Evolutionary conservation across 768 basidiomycete genomes (phyloP), one percentile per base, ranked within the genome.

Genomic region (Calocybe indica): DNA sequence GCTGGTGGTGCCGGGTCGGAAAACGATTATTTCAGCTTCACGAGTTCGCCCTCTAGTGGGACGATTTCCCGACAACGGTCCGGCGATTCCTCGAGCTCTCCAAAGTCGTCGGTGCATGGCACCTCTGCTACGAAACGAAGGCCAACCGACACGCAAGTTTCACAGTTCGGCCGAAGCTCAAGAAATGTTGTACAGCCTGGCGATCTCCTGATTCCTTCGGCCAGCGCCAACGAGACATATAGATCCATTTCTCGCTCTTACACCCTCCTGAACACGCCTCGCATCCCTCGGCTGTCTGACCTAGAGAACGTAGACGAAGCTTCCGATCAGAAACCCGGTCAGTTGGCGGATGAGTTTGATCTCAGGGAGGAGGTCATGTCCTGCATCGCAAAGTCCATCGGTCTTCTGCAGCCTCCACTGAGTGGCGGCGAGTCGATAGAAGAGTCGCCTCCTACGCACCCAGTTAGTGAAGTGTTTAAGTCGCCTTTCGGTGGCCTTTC

Each of bases 351-450:
- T 22, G 91, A 94, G 14, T 94, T 97, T 55, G 92, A 98, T 62
- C 78, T 98, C n/a, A 80, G 91, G 33, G 91, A 93, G 55, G 93
- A 91, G 55, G 94, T 99, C 31, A 93, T 98, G 92, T 87, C 88
- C 1, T 95, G 92, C 63, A 94, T 99, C 51, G 93, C 95, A 1
- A 94, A 95, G 63, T 95, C 92, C 2, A 98, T 99, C 49, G 96
- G 96, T 3, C 74, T 99, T 9, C 69, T 91, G 15, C 94, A 96
- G 53, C 89, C 93, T 3, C 83, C 92, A 2, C 65, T 88, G 13
- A 87, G 83, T 47, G 82, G 77, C 37, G 72, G 69, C 40, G 82
- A 81, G 34, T 87, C 85, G 2, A 65, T 76, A 2, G 83, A 85
- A 52, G 75, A 77, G 2, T 87, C 86, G 0, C 87, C 88, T 37